Evolutionary conservation across 2,329 filamentous ascomycete genomes (phyloP), one percentile per base, ranked within the genome.

Genomic region (Raffaelea albimanens): DNA sequence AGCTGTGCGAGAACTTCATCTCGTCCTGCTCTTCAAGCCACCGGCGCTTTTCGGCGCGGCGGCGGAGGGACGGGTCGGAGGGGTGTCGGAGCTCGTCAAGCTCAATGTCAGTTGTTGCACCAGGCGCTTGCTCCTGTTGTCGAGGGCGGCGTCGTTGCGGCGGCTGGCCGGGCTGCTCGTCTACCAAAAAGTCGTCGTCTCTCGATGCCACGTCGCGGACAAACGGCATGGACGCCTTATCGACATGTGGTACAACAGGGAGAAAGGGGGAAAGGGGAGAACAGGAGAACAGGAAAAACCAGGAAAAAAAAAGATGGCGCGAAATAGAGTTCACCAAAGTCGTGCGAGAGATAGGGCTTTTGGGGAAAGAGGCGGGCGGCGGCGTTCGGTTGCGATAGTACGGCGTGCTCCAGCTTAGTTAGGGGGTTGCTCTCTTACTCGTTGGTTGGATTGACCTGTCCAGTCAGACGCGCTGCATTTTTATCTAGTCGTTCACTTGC

Each of bases 1-100:
- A 84, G 68, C 91, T 97, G 66, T 98, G 93, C 18, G 91, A 97
- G 75, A 98, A 98, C 83, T 97, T 97, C 93, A 98, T 98, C 62
- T 88, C 87, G 80, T 85, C 82, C 56, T 74, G 78, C 57, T 82
- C 73, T 58, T 86, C 78, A 59, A 90, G 81, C 74, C 78, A 78
- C 61, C 72, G 71, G 64, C 80, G 76, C 72, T 89, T 89, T 63
- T 29, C 63, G 61, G 50, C 36, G 43, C 41, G 34, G 13, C 49
- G 44, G 44, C 43, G 39, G n/a, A 21, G 33, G 16, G 23, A 46
- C n/a, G 23, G 19, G 21, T n/a, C 20, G 19, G 7, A 33, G 31
- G 14, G 4, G 48, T n/a, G 19, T 40, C 10, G 21, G 19, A 45
- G 23, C 41, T 43, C 41, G n/a, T 34, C 33, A n/a, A 48, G 46